Conservation (phyloP, 1,139 yeast genomes). For the Yamadazyma blattariae region DNA sequence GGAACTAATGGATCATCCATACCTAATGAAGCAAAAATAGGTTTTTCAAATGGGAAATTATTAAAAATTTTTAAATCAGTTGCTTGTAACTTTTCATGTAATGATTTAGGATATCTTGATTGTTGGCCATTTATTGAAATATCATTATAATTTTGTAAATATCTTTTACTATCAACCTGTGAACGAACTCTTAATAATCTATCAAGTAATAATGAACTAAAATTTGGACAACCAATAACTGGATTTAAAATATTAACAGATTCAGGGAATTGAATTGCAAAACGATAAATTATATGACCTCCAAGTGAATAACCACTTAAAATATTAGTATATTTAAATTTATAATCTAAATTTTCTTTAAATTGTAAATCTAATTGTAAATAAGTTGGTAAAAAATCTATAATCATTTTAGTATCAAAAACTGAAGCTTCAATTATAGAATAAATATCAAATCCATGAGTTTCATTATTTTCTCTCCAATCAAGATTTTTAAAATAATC, state of each 20-base stretch:
- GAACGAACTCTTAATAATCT: constrained; percentile 26
- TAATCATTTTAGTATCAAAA: constrained; percentile 45
- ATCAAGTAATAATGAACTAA: constrained; percentile 41
- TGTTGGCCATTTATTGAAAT: constrained; percentile 28
- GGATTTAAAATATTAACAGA: constrained; percentile 42
- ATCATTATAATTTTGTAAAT: constrained; percentile 27
- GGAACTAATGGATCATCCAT: constrained; percentile 39
- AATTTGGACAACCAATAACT: constrained; percentile 45
- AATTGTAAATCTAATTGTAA: constrained; percentile 31
- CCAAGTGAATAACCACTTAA: constrained; percentile 60
- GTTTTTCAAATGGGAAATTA: constrained; percentile 29
- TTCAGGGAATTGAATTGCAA: constrained; percentile 39
- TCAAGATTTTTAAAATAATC: constrained; percentile 31
- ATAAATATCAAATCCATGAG: constrained; percentile 55
- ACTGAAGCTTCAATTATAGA: constrained; percentile 51
- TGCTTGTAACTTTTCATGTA: constrained; percentile 30
- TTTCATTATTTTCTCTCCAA: constrained; percentile 48
- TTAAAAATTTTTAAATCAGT: constrained; percentile 35
- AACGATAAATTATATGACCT: constrained; percentile 54
- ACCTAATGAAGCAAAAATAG: constrained; percentile 39
- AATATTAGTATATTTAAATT: constrained; percentile 29
- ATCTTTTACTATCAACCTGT: constrained; percentile 12
- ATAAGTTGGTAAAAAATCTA: constrained; percentile 47
- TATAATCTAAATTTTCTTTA: constrained; percentile 6
- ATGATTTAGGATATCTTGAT: constrained; percentile 30